phyloP scores from a whole-genome alignment of 768 basidiomycete genomes.

The Boletus tomentosulus region DNA sequence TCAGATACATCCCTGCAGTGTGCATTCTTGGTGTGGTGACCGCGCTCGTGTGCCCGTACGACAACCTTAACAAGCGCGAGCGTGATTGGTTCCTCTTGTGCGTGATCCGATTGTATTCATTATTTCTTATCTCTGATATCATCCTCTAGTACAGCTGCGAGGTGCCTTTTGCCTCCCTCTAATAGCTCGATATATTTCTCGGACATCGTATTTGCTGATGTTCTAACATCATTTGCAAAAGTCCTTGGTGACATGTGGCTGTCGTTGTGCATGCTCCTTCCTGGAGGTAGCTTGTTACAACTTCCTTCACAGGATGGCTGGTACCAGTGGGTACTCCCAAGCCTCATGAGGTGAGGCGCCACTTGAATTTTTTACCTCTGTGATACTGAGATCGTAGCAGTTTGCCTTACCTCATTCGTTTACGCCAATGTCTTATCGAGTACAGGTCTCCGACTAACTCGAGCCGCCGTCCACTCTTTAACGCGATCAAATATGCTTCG shows the following conservation, averaged over 20 bases:
- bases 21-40: slow-evolving; percentile 56
- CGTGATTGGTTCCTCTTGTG: slow-evolving; percentile 77
- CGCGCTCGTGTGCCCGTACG: slow-evolving; percentile 61
- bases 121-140: background rate
- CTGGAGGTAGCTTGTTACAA: slow-evolving; percentile 68
- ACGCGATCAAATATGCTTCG: slow-evolving; percentile 94
- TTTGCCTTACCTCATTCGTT: slow-evolving; percentile 84
- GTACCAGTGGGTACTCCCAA: slow-evolving; percentile 72
- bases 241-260: slow-evolving; percentile 94
- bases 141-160: slow-evolving; percentile 54
- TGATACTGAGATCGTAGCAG: slow-evolving; percentile 30
- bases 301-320: slow-evolving; percentile 61
- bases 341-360: slow-evolving; percentile 74
- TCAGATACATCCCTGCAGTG: slow-evolving; percentile 71
- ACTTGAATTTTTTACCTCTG: background rate
- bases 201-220: slow-evolving; percentile 92
- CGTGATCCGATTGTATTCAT: slow-evolving; percentile 29
- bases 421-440: slow-evolving; percentile 93
- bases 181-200: slow-evolving; percentile 73
- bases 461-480: slow-evolving; percentile 73
- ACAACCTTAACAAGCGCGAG: slow-evolving; percentile 63
- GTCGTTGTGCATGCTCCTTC: slow-evolving; percentile 80
- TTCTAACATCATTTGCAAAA: slow-evolving; percentile 95
- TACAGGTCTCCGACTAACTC: slow-evolving; percentile 60
- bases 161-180: slow-evolving; percentile 68